Evolutionary conservation across 179 eudicot species (phyloP), one percentile per base, ranked within the genome.

Genomic region (Amaranthus tricolor): DNA sequence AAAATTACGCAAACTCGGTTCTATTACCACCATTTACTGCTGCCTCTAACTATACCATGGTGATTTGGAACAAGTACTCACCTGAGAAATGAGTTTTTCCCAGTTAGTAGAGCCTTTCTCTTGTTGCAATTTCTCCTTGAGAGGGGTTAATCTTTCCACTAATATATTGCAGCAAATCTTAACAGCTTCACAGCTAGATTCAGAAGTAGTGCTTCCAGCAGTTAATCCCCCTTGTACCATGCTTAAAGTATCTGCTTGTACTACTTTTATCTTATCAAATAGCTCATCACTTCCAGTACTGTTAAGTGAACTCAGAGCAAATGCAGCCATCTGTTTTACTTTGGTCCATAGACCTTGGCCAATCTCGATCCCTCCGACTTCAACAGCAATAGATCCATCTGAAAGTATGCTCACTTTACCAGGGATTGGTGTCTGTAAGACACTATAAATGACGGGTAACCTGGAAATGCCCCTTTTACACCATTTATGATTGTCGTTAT

Each of bases 311-410:
- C 96, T 62, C 68, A 94, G 89, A 78, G 83, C 88, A 87, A 70
- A 95, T 10, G 99, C 96, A 15, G 93, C 74, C 86, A 87, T 88
- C 74, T 95, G 99, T 77, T 86, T 90, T 12, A 95, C 99, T 87
- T 95, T 95, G 7, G 99, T 95, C 96, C 96, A 93, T 7, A 94
- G 86, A 78, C 98, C 98, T 80, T 94, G 97, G 11, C 99, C 99
- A 55, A 91, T 57, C 79, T 93, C 98, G 74, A 93, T 89, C 57
- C 98, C 98, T 74, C 98, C 98, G 54, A 94, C 91, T 85, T 94
- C 98, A 7, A 92, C 98, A 66, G 88, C 93, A 47, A 94, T 68
- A 4, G 98, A 94, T 19, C 98, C 98, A 82, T 94, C 98, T 45
- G 54, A 19, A 21, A 94, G 92, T 76, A 94, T 88, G 71, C 96